A percentile compares a stretch with the other conserved stretches of the same genome.
Conservation (phyloP, 768 basidiomycete species). For the Trametes maxima region DNA sequence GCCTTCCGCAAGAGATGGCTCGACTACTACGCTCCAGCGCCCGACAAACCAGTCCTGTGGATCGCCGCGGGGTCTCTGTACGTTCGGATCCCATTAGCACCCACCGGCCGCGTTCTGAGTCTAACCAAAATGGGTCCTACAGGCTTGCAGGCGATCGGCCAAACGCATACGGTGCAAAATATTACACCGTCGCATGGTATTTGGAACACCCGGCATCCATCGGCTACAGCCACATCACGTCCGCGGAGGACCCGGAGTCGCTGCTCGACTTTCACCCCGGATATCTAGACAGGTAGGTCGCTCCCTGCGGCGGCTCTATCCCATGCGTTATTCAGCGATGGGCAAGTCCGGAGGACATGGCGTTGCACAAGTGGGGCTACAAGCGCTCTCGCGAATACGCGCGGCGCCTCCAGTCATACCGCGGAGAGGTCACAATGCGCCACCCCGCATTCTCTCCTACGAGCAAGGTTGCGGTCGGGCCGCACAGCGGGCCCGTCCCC, state of each 20-base stretch:
- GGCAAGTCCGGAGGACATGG: constrained; percentile 37
- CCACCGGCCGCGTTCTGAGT: not conserved
- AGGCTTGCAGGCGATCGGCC: constrained; percentile 32
- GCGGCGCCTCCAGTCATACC: constrained; percentile 51
- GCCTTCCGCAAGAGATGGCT: constrained; percentile 53
- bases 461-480: constrained; percentile 26
- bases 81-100: constrained; percentile 7
- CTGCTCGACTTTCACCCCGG: constrained; percentile 48
- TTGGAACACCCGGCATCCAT: constrained; percentile 46
- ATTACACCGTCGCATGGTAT: constrained; percentile 35
- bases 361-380: constrained; percentile 51
- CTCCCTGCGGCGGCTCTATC: not conserved
- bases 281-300: constrained; percentile 47
- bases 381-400: constrained; percentile 57
- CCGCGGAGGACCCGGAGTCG: constrained; percentile 43
- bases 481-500: constrained; percentile 27
- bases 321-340: not conserved
- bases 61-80: constrained; percentile 46
- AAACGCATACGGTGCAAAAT: constrained; percentile 27
- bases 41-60: constrained; percentile 58
- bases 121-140: not conserved
- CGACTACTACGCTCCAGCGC: constrained; percentile 48
- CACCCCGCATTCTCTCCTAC: constrained; percentile 37
- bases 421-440: constrained; percentile 32
- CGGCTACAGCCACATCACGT: constrained; percentile 52